Percentiles rank a stretch among this genome's conserved stretches.
phyloP scores from a whole-genome alignment of 2,329 filamentous ascomycete genomes.

The Aspergillus costaricaensis region DNA sequence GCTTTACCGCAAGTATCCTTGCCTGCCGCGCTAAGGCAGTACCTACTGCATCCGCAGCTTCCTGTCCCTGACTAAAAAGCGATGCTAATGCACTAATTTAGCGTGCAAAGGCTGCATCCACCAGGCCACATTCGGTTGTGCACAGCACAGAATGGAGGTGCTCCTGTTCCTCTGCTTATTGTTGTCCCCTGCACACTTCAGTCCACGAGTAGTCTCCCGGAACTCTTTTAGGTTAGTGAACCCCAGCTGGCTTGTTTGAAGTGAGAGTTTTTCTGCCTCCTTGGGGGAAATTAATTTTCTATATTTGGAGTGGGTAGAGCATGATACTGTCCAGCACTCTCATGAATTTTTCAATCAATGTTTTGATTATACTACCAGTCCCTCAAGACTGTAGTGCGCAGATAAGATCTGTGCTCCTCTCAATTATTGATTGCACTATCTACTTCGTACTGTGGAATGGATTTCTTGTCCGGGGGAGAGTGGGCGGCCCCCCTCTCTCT shows the following conservation, averaged over 20 bases:
- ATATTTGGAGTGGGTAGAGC: conserved; percentile 3
- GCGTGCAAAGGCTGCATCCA: conserved; percentile 1
- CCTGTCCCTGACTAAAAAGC: conserved; percentile 10
- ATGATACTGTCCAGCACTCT: neutral
- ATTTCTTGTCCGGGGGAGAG: neutral
- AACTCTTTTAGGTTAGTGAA: neutral
- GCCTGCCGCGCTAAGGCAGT: conserved; percentile 1
- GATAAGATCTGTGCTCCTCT: conserved; percentile 8
- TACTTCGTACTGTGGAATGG: neutral
- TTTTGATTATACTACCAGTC: neutral
- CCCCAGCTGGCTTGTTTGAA: conserved; percentile 2
- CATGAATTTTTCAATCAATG: neutral
- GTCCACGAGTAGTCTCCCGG: neutral
- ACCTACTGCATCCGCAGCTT: conserved; percentile 6
- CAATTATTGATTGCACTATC: conserved; percentile 1
- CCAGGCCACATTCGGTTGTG: neutral
- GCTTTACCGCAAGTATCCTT: neutral
- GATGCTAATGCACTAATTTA: conserved; percentile 1
- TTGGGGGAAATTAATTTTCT: conserved; percentile 8
- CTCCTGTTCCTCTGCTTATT: neutral
- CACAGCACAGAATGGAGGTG: neutral
- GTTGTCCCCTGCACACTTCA: neutral
- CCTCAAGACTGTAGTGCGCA: neutral
- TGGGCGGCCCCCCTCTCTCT: neutral
- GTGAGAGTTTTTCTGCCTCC: neutral